phyloP scores from a whole-genome alignment of 1,139 yeast species.

The Yamadazyma diospyri region DNA sequence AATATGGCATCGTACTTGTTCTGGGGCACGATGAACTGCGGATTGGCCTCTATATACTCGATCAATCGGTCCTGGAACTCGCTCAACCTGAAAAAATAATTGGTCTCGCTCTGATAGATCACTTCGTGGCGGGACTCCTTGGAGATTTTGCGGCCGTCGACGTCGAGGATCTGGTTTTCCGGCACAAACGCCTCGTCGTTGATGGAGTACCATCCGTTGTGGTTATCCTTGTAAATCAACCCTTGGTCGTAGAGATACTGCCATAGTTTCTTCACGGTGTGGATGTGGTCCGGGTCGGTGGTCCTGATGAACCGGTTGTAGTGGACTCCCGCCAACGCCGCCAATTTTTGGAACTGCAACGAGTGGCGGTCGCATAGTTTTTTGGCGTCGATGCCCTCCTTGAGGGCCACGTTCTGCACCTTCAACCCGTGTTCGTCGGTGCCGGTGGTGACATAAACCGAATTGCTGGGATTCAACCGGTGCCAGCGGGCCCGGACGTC shows the following conservation, averaged over 20 bases:
- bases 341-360: slow-evolving; percentile 59
- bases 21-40: slow-evolving; percentile 63
- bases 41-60: slow-evolving; percentile 41
- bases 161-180: slow-evolving; percentile 63
- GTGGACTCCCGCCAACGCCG: slow-evolving; percentile 50
- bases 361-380: slow-evolving; percentile 71
- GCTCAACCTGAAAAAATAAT: slow-evolving; percentile 80
- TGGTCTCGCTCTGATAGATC: slow-evolving; percentile 69
- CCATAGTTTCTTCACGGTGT: slow-evolving; percentile 73
- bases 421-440: slow-evolving; percentile 97
- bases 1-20: slow-evolving; percentile 54
- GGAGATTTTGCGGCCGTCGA: slow-evolving; percentile 44
- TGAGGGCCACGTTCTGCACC: slow-evolving; percentile 68
- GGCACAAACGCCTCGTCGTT: slow-evolving; percentile 96
- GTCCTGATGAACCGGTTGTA: slow-evolving; percentile 86
- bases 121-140: slow-evolving; percentile 79
- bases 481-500: slow-evolving; percentile 81
- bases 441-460: slow-evolving; percentile 73
- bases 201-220: slow-evolving; percentile 91
- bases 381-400: slow-evolving; percentile 51
- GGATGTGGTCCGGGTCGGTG: slow-evolving; percentile 75
- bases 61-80: slow-evolving; percentile 55
- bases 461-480: slow-evolving; percentile 29
- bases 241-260: slow-evolving; percentile 53
- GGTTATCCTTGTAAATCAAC: slow-evolving; percentile 75